Percentiles rank a stretch among this genome's conserved stretches.
Conservation (phyloP, 345 rosid species). For the Rubroshorea leprosula region DNA sequence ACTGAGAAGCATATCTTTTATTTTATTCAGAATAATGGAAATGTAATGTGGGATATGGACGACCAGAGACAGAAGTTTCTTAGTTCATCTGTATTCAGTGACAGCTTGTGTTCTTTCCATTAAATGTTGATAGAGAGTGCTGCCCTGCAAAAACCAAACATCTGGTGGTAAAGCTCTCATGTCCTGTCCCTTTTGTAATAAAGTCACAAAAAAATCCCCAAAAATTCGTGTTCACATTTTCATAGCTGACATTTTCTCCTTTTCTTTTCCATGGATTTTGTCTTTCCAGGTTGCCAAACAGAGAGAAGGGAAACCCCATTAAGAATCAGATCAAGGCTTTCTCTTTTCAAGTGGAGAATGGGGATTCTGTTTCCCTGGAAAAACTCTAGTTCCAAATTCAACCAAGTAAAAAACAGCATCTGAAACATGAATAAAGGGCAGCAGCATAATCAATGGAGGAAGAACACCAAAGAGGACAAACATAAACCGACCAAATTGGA, state of each 20-base stretch:
- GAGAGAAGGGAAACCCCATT: constrained; percentile 11
- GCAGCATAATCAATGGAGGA: constrained; percentile 32
- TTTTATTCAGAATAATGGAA: constrained; percentile 29
- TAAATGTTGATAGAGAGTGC: constrained; percentile 27
- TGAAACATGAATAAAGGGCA: constrained; percentile 30
- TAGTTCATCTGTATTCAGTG: constrained; percentile 38
- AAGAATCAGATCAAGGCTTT: constrained; percentile 11
- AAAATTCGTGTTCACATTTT: not conserved
- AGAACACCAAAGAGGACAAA: constrained; percentile 21
- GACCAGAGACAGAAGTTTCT: constrained; percentile 42
- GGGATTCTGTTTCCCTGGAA: not conserved
- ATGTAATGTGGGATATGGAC: constrained; percentile 45
- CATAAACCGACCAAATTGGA: constrained; percentile 31
- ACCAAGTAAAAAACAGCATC: constrained; percentile 18
- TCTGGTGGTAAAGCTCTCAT: constrained; percentile 28
- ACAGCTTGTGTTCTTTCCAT: constrained; percentile 53
- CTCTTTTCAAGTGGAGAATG: not conserved
- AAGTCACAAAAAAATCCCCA: not conserved
- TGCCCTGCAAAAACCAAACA: constrained; percentile 30
- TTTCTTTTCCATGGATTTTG: not conserved
- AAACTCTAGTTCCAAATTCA: constrained; percentile 17
- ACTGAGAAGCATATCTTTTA: too few species aligned
- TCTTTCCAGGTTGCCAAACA: constrained; percentile 25
- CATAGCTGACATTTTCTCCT: not conserved
- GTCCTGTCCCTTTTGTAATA: constrained; percentile 23